Percentiles rank a stretch among this genome's conserved stretches.
Evolutionary conservation across 2,329 filamentous ascomycete genomes (phyloP).

Genomic region (Mycosphaerella arachidis): DNA sequence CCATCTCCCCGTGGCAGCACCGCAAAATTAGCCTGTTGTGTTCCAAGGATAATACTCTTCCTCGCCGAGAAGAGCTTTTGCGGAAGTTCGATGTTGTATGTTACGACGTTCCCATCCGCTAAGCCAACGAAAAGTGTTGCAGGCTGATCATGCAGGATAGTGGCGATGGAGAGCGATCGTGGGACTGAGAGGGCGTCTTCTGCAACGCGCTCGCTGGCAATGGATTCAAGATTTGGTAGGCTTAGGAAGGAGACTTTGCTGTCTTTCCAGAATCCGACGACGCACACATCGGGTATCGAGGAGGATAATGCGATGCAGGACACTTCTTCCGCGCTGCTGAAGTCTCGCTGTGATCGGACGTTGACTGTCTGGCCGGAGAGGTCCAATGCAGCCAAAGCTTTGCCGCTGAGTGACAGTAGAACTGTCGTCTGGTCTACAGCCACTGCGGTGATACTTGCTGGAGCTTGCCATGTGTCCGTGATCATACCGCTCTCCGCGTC

Average conservation of each 20-base stretch:
- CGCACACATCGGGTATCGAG: constrained; percentile 60
- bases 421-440: constrained; percentile 67
- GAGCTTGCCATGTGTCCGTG: constrained; percentile 56
- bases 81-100: constrained; percentile 64
- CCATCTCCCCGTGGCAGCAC: constrained; percentile 65
- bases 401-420: constrained; percentile 71
- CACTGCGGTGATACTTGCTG: constrained; percentile 66
- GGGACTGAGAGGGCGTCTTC: constrained; percentile 69
- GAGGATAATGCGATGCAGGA: constrained; percentile 76
- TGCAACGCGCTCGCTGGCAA: constrained; percentile 56
- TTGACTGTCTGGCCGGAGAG: constrained; percentile 54
- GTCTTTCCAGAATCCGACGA: constrained; percentile 85
- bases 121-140: constrained; percentile 84
- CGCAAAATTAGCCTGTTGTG: constrained; percentile 76
- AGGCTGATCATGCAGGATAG: constrained; percentile 62
- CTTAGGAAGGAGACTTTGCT: constrained; percentile 72
- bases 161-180: constrained; percentile 72
- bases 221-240: constrained; percentile 59
- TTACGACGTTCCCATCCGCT: constrained; percentile 87
- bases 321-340: constrained; percentile 68
- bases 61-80: constrained; percentile 64
- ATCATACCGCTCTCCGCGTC: constrained; percentile 53
- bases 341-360: constrained; percentile 55
- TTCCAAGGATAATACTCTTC: constrained; percentile 81
- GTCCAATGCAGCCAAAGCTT: constrained; percentile 65